Conservation (phyloP, 371 early-diverging fungal species). For the Rhizopus sp. region DNA sequence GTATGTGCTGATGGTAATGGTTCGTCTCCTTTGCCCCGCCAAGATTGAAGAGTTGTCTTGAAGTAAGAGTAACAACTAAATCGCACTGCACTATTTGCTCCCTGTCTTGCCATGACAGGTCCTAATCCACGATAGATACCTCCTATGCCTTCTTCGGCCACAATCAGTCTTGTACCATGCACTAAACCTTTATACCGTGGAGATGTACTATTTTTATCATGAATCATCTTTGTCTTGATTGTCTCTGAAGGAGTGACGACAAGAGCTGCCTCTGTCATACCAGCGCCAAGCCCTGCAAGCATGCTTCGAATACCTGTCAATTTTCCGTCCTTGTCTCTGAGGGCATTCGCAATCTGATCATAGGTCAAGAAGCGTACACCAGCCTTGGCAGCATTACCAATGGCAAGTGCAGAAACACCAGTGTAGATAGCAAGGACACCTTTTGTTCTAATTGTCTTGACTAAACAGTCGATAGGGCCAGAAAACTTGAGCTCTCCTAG, state of each 20-base stretch:
- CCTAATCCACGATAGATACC: constrained; percentile 90
- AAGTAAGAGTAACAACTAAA: constrained; percentile 84
- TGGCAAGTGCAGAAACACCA: constrained; percentile 82
- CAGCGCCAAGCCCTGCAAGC: constrained; percentile 88
- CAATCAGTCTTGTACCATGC: constrained; percentile 69
- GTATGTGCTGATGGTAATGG: constrained; percentile 66
- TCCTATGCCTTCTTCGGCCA: constrained; percentile 76
- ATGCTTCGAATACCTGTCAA: constrained; percentile 66
- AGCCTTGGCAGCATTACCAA: constrained; percentile 91
- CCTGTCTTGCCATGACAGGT: constrained; percentile 91
- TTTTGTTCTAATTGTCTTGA: constrained; percentile 61
- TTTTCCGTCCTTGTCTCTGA: constrained; percentile 74
- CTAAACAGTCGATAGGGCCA: constrained; percentile 82
- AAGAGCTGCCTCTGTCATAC: constrained; percentile 82
- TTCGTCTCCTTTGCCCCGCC: constrained; percentile 37
- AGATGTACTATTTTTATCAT: constrained; percentile 65
- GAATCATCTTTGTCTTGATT: constrained; percentile 91
- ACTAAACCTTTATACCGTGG: constrained; percentile 81
- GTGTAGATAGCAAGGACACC: constrained; percentile 79
- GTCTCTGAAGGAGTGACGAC: constrained; percentile 93
- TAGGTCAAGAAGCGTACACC: constrained; percentile 90
- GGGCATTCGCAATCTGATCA: constrained; percentile 75
- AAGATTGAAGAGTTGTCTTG: constrained; percentile 59
- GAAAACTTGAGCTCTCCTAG: constrained; percentile 59
- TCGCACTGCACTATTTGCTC: constrained; percentile 90